phyloP scores from a whole-genome alignment of 2,329 filamentous ascomycete genomes.

The Cercospora janseana region DNA sequence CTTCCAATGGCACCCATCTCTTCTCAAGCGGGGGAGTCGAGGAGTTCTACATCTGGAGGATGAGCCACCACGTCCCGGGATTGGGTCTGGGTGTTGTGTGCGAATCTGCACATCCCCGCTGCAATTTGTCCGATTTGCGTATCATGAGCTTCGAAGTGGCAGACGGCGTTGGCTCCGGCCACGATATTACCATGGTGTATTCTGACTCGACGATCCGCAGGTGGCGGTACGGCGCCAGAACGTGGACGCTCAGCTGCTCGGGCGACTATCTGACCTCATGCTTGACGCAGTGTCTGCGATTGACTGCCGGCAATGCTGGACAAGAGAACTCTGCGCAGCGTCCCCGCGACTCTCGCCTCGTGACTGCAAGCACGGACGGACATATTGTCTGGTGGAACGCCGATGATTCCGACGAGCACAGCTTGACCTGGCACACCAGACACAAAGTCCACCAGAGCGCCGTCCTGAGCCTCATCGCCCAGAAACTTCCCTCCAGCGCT shows the following conservation, averaged over 20 bases:
- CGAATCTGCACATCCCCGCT: constrained; percentile 51
- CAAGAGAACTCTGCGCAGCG: constrained; percentile 45
- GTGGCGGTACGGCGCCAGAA: constrained; percentile 28
- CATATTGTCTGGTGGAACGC: constrained; percentile 61
- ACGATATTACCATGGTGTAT: constrained; percentile 69
- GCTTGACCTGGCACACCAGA: constrained; percentile 39
- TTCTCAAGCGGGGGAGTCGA: constrained; percentile 86
- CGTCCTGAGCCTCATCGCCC: constrained; percentile 59
- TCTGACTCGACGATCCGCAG: constrained; percentile 78
- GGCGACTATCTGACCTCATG: constrained; percentile 57
- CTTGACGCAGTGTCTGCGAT: constrained; percentile 60
- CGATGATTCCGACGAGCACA: neutral
- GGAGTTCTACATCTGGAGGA: constrained; percentile 83
- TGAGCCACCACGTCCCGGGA: constrained; percentile 54
- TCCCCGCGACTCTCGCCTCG: constrained; percentile 47
- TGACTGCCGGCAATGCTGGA: constrained; percentile 18
- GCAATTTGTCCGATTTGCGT: constrained; percentile 64
- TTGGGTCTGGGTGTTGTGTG: constrained; percentile 52
- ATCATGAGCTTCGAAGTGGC: constrained; percentile 80
- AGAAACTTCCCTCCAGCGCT: constrained; percentile 29
- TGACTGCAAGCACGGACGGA: constrained; percentile 81
- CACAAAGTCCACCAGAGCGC: constrained; percentile 72
- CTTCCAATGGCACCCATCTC: constrained; percentile 62
- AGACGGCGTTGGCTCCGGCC: constrained; percentile 34
- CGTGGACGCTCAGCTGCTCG: constrained; percentile 39